Conservation (phyloP, 495 filamentous ascomycete species). For the Xylaria telfairii region DNA sequence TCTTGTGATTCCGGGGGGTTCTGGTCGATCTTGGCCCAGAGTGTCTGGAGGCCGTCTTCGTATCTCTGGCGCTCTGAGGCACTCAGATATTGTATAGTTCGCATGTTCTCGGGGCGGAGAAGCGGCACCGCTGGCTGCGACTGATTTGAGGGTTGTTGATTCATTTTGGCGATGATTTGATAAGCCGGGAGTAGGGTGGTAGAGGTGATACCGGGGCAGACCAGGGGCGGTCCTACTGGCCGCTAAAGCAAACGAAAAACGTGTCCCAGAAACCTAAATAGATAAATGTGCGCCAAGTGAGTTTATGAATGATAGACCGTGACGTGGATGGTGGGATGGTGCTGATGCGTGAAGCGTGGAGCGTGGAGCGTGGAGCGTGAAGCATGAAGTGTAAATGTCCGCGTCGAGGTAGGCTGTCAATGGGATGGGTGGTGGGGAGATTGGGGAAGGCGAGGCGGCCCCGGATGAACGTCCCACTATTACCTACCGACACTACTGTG, state of each 20-base stretch:
- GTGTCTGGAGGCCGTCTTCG: conserved; percentile 62
- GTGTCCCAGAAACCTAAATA: background rate
- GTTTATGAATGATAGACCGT: background rate
- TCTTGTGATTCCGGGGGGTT: conserved; percentile 61
- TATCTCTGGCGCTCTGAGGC: conserved; percentile 72
- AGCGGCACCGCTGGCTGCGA: conserved; percentile 36
- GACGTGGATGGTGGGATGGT: background rate
- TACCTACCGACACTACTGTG: no score
- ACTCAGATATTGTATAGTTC: conserved; percentile 47
- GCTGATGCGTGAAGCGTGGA: no score
- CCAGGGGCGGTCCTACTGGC: background rate
- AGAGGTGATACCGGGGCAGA: background rate
- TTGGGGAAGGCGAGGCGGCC: background rate
- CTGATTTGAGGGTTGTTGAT: conserved; percentile 30
- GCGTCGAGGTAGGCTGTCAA: background rate
- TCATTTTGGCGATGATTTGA: conserved; percentile 36
- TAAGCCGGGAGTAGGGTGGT: background rate
- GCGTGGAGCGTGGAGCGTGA: background rate
- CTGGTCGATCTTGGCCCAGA: conserved; percentile 68
- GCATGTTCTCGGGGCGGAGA: conserved; percentile 55
- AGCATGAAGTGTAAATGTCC: background rate
- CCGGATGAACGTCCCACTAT: background rate
- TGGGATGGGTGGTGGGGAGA: background rate
- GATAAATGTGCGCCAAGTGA: background rate
- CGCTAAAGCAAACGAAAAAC: background rate